A percentile compares a stretch with the other conserved stretches of the same genome.
These are phyloP conservation scores for Neoboletus brunneissimus DNA, from an alignment of 768 basidiomycete species.

Conservation along the genomic window DNA sequence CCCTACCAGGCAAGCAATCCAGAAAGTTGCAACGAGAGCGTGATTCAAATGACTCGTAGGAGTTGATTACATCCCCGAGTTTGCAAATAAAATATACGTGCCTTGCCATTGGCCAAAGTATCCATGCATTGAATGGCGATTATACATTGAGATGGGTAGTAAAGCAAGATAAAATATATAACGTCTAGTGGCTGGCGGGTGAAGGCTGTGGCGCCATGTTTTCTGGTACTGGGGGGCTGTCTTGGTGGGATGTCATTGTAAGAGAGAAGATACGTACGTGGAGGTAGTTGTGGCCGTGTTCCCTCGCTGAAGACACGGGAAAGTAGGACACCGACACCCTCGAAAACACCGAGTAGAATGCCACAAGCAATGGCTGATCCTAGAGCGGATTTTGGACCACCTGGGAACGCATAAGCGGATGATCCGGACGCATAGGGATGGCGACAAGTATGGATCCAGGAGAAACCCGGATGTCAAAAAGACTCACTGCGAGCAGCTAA, in stretches of 20 bases:
- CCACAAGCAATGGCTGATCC: constrained; percentile 95
- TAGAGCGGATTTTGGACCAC: constrained; percentile 88
- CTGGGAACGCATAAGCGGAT: constrained; percentile 39
- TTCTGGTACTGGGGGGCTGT: constrained; percentile 45
- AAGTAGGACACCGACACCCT: constrained; percentile 92
- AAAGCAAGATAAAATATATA: constrained; percentile 30
- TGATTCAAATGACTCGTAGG: neutral
- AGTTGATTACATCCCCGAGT: neutral
- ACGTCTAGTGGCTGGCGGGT: constrained; percentile 50
- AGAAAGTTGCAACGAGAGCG: neutral
- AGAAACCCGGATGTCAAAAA: neutral
- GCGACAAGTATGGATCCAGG: neutral
- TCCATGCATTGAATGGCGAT: constrained; percentile 36
- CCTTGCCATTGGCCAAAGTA: constrained; percentile 27
- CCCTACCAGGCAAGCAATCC: neutral
- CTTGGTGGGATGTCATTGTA: constrained; percentile 4
- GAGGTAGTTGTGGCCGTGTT: constrained; percentile 75
- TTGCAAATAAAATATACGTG: constrained; percentile 9
- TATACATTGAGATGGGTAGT: constrained; percentile 38
- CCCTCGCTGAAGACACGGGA: constrained; percentile 85
- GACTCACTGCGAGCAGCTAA: constrained; percentile 88
- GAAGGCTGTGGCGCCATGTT: constrained; percentile 51
- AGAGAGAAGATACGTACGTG: constrained; percentile 48
- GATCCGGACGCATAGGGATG: neutral
- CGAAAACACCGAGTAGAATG: constrained; percentile 90